Conservation (phyloP, 2,329 filamentous ascomycete species). For the Sporothrix mexicana region DNA sequence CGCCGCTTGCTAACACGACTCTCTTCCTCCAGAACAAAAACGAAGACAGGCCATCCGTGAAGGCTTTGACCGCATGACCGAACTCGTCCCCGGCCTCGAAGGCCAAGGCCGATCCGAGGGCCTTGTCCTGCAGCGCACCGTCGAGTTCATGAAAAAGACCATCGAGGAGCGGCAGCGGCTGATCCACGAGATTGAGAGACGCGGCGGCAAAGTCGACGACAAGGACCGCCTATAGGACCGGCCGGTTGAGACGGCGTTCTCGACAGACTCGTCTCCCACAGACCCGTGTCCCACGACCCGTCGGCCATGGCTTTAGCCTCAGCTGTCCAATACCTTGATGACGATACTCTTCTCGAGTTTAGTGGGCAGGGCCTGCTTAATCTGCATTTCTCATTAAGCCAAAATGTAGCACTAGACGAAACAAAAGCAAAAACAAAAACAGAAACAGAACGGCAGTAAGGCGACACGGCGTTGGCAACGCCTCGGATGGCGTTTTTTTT, state of each 20-base stretch:
- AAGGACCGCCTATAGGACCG: slow-evolving; percentile 38
- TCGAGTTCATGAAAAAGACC: slow-evolving; percentile 68
- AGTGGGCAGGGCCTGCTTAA: too few relatives aligned
- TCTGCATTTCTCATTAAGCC: too few relatives aligned
- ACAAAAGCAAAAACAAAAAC: background rate
- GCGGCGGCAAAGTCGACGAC: slow-evolving; percentile 59
- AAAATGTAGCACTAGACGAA: background rate
- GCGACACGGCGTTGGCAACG: background rate
- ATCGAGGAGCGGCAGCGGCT: slow-evolving; percentile 64
- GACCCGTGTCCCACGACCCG: too few relatives aligned
- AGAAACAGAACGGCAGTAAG: background rate
- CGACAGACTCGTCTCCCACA: too few relatives aligned
- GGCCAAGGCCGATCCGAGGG: slow-evolving; percentile 86
- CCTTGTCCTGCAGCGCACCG: slow-evolving; percentile 75
- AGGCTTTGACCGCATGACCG: slow-evolving; percentile 80
- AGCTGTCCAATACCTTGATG: too few relatives aligned
- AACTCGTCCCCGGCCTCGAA: slow-evolving; percentile 79
- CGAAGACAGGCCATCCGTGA: slow-evolving; percentile 70
- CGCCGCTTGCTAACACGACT: background rate
- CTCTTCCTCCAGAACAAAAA: slow-evolving; percentile 44
- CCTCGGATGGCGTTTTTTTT: background rate
- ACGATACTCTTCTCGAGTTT: too few relatives aligned
- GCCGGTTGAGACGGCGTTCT: too few relatives aligned
- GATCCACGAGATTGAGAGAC: slow-evolving; percentile 63
- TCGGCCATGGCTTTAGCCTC: too few relatives aligned